Evolutionary conservation across 2,329 filamentous ascomycete genomes (phyloP).

Genomic region (Karstenula rhodostoma): DNA sequence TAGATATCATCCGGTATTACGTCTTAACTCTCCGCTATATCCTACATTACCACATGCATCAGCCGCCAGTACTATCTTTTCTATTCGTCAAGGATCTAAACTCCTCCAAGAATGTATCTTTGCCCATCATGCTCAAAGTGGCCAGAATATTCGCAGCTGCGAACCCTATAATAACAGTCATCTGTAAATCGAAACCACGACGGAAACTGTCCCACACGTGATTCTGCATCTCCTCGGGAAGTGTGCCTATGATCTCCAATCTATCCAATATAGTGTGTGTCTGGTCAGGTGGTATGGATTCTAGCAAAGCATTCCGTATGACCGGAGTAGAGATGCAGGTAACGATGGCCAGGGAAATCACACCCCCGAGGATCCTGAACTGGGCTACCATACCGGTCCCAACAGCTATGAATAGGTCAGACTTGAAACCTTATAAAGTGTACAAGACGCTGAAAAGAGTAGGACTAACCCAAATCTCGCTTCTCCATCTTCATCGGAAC

Average conservation of each 20-base stretch:
- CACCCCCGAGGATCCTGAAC: slow-evolving; percentile 21
- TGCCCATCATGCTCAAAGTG: slow-evolving; percentile 23
- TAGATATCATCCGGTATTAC: too few relatives aligned
- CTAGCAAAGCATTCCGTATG: slow-evolving; percentile 13
- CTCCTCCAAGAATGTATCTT: not conserved
- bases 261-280: slow-evolving; percentile 12
- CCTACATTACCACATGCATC: not conserved
- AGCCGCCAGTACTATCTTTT: not conserved
- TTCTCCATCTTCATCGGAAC: slow-evolving; percentile 15
- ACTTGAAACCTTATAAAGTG: too few relatives aligned
- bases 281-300: slow-evolving; percentile 11
- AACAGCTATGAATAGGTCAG: slow-evolving; percentile 13
- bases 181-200: slow-evolving; percentile 25
- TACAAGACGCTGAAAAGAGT: not conserved
- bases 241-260: slow-evolving; percentile 8
- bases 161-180: slow-evolving; percentile 24
- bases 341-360: slow-evolving; percentile 21
- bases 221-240: not conserved
- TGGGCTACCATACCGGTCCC: slow-evolving; percentile 20
- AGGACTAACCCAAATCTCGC: slow-evolving; percentile 9
- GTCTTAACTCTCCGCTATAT: not conserved
- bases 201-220: slow-evolving; percentile 14
- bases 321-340: slow-evolving; percentile 19
- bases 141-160: slow-evolving; percentile 20
- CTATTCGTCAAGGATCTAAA: not conserved